Evolutionary conservation across 1,284 basidiomycete genomes (phyloP), one percentile per base, ranked within the genome.

Genomic region (Leccinum subatratum): DNA sequence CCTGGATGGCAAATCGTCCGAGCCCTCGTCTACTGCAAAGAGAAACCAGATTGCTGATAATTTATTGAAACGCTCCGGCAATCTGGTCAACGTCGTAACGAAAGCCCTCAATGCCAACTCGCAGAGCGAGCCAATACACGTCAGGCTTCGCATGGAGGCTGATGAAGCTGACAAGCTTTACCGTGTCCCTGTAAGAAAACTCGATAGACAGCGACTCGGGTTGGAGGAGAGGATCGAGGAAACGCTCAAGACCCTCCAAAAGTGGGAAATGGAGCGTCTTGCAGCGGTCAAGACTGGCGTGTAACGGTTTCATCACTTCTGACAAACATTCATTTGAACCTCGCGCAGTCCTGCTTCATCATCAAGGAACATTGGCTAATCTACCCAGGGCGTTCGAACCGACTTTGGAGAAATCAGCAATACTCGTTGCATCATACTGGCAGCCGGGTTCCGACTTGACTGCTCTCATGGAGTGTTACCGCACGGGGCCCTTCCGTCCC

Each of bases 401-500:
- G 0, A 84, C 90, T 6, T 76, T 89, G 45, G 88, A 92, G 71
- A 85, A 87, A 63, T 92, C 91, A 1, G 80, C 83, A 1, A 89
- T 91, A 2, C 84, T 93, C 58, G 85, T 95, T 68, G 86, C 93
- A 60, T 86, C 92, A 1, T 96, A 88, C 77, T 25, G 25, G 25
- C 88, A 94, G 70, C 94, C 94, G 3, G 93, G 95, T 68, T 86
- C 88, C 1, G 94, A 96, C 77, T 79, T 92, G 67, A 88, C 81
- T 22, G 91, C 89, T 5, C 84, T 95, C 67, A 94, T 96, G 69
- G 94, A 96, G 77, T 88, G 91, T 18, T 93, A 93, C 75, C 87
- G 94, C 65, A 96, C 93, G 1, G 94, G 94, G 0, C 91, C 93
- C 0, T 96, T 96, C 87, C 83, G 91, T 59, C 94, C 94, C 0